phyloP scores from a whole-genome alignment of 192 early-diverging fungal genomes.

The Geosiphon pyriformis region DNA sequence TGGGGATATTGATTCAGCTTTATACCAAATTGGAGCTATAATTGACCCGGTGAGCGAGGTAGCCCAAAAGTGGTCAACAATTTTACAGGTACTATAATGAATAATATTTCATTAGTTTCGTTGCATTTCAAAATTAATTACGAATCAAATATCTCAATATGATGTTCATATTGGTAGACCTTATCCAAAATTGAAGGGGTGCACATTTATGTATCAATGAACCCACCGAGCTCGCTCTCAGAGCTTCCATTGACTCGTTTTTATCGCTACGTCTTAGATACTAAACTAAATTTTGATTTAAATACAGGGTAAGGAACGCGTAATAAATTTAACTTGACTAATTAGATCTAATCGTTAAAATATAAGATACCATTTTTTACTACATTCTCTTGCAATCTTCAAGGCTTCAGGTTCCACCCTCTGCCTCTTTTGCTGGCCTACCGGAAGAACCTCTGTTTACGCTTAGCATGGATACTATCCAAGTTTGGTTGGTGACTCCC shows the following conservation, averaged over 20 bases:
- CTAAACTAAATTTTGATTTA: conserved; percentile 58
- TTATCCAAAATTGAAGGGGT: conserved; percentile 59
- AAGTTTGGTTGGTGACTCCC: conserved; percentile 86
- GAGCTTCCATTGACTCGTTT: conserved; percentile 81
- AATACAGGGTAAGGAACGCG: conserved; percentile 26
- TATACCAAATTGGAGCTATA: conserved; percentile 47
- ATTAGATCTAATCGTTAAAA: background rate
- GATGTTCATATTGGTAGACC: conserved; percentile 23
- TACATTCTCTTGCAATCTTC: background rate
- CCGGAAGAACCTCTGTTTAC: conserved; percentile 80
- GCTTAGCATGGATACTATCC: conserved; percentile 81
- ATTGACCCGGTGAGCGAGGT: conserved; percentile 75
- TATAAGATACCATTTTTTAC: conserved; percentile 2
- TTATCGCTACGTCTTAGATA: conserved; percentile 79
- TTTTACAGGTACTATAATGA: conserved; percentile 49
- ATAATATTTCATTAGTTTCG: conserved; percentile 7
- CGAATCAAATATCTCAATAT: background rate
- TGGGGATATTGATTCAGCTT: conserved; percentile 25
- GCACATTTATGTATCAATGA: conserved; percentile 63
- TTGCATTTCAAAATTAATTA: background rate
- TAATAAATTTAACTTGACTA: background rate
- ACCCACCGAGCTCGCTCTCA: conserved; percentile 45
- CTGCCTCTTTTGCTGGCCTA: conserved; percentile 65
- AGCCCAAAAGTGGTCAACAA: conserved; percentile 72
- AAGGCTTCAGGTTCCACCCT: conserved; percentile 33